These are phyloP conservation scores for Calonectria leucothoes DNA, from an alignment of 2,329 filamentous ascomycete genomes.

Conservation along the genomic window DNA sequence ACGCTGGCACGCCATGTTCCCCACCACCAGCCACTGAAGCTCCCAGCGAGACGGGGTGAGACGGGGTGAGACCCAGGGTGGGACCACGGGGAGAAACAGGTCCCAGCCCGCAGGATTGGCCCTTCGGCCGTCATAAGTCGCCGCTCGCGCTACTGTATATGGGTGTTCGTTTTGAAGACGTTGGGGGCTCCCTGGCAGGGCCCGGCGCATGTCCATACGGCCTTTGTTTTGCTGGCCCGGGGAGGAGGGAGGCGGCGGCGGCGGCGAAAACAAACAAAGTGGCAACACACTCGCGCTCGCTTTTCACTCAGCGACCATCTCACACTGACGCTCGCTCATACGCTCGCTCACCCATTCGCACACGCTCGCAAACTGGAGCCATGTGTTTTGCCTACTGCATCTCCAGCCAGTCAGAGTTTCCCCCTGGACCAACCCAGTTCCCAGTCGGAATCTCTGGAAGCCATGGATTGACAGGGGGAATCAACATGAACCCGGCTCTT, in stretches of 20 bases:
- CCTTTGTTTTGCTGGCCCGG: background rate
- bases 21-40: slow-evolving; percentile 17
- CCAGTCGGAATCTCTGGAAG: slow-evolving; percentile 1
- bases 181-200: background rate
- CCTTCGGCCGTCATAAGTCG: background rate
- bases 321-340: background rate
- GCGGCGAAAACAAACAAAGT: background rate
- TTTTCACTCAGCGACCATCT: too few species aligned
- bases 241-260: too few species aligned
- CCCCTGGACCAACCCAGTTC: background rate
- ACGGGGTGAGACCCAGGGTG: slow-evolving; percentile 12
- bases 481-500: background rate
- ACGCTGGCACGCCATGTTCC: background rate
- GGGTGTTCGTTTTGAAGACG: background rate
- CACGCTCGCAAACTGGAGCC: background rate
- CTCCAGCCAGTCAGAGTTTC: background rate
- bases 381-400: background rate
- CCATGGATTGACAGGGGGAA: slow-evolving; percentile 12
- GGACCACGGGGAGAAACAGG: background rate
- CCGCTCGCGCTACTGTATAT: background rate
- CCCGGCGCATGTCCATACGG: background rate
- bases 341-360: background rate
- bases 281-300: background rate
- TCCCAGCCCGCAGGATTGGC: background rate
- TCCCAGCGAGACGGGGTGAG: slow-evolving; percentile 9